phyloP scores from a whole-genome alignment of 1,284 basidiomycete genomes.

The Fomes fomentarius region DNA sequence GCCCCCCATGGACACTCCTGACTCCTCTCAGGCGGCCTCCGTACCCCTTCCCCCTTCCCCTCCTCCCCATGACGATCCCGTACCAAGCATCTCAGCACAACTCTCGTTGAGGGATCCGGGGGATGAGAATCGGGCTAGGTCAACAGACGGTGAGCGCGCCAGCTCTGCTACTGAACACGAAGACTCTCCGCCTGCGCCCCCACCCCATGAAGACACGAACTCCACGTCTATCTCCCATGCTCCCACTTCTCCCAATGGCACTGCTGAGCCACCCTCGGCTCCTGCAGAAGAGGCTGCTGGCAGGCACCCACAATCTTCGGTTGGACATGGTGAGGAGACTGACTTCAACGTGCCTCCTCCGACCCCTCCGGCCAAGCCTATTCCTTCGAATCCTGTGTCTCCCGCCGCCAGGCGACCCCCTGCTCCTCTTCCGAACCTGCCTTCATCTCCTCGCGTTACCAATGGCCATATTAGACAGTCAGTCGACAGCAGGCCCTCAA shows the following conservation, averaged over 20 bases:
- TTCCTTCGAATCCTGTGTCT: slow-evolving; percentile 18
- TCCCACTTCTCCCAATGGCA: slow-evolving; percentile 2
- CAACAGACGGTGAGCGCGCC: slow-evolving; percentile 16
- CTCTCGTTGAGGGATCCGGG: slow-evolving; percentile 24
- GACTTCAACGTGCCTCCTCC: slow-evolving; percentile 23
- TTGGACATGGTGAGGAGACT: not conserved
- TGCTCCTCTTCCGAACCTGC: slow-evolving; percentile 17
- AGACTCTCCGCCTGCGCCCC: slow-evolving; percentile 1
- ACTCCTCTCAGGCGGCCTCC: slow-evolving; percentile 29
- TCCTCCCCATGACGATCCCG: slow-evolving; percentile 27
- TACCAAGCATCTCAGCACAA: slow-evolving; percentile 18
- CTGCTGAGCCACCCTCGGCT: not conserved
- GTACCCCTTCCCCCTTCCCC: slow-evolving; percentile 32
- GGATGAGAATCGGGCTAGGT: slow-evolving; percentile 23
- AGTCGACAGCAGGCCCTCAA: slow-evolving; percentile 20
- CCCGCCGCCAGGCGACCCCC: slow-evolving; percentile 27
- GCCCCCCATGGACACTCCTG: slow-evolving; percentile 29
- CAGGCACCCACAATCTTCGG: not conserved
- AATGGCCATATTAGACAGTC: slow-evolving; percentile 19
- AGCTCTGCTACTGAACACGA: slow-evolving; percentile 3
- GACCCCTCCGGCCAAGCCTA: slow-evolving; percentile 32
- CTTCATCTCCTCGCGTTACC: slow-evolving; percentile 16
- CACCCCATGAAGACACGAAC: slow-evolving; percentile 4
- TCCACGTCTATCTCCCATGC: slow-evolving; percentile 3
- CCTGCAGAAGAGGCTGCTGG: not conserved